phyloP scores from a whole-genome alignment of 371 early-diverging fungal species.

The Dichotomocladium elegans region DNA sequence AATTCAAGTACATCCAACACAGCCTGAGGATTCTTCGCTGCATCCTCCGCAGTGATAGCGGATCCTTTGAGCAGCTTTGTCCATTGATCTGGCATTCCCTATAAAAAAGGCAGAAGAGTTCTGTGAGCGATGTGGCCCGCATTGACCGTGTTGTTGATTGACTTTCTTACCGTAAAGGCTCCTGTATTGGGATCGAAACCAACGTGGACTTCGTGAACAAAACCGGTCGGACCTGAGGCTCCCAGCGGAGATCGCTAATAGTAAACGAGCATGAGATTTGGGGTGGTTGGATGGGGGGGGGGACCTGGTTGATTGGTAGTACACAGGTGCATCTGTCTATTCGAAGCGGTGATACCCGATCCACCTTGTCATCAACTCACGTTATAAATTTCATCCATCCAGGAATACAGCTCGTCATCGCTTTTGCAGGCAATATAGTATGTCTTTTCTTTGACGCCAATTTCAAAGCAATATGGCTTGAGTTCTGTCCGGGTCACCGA shows the following conservation, averaged over 20 bases:
- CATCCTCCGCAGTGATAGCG: slow-evolving; percentile 90
- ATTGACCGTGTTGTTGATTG: neutral
- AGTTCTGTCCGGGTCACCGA: slow-evolving; percentile 81
- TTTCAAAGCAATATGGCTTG: slow-evolving; percentile 90
- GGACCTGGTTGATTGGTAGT: no score
- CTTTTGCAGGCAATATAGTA: slow-evolving; percentile 89
- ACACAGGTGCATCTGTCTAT: no score
- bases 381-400: slow-evolving; percentile 96
- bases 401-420: slow-evolving; percentile 96
- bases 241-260: slow-evolving; percentile 53
- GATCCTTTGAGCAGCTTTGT: slow-evolving; percentile 79
- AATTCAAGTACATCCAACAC: slow-evolving; percentile 93
- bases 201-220: slow-evolving; percentile 94
- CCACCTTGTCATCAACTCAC: slow-evolving; percentile 26
- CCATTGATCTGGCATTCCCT: slow-evolving; percentile 92
- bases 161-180: slow-evolving; percentile 77
- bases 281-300: no score
- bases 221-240: slow-evolving; percentile 92
- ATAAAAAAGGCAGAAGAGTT: neutral
- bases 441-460: slow-evolving; percentile 84
- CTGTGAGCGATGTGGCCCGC: neutral
- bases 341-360: no score
- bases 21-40: slow-evolving; percentile 89
- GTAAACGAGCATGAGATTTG: neutral
- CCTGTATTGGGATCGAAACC: slow-evolving; percentile 94